These are phyloP conservation scores for Agaricales sp. DNA, from an alignment of 1,284 basidiomycete genomes.

Conservation along the genomic window DNA sequence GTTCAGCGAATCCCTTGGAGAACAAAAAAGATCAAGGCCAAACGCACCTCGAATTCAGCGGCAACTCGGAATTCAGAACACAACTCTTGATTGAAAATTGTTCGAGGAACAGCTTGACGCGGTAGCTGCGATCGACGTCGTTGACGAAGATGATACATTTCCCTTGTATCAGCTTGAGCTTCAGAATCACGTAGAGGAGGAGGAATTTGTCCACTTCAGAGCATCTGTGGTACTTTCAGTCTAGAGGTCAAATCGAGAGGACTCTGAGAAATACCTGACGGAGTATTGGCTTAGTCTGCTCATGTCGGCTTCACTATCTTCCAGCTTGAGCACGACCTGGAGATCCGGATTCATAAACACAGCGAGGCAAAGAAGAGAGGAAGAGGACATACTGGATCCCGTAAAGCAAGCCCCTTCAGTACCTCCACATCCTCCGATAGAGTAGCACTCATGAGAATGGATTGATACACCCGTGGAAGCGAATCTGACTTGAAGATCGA, in stretches of 20 bases:
- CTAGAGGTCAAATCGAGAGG: neutral
- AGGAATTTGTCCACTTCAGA: slow-evolving; percentile 96
- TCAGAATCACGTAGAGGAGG: slow-evolving; percentile 89
- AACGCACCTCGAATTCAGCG: slow-evolving; percentile 90
- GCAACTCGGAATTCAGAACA: slow-evolving; percentile 94
- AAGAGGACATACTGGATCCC: slow-evolving; percentile 65
- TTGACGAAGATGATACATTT: slow-evolving; percentile 98
- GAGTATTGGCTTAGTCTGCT: slow-evolving; percentile 81
- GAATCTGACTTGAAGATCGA: slow-evolving; percentile 71
- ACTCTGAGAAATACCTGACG: slow-evolving; percentile 41
- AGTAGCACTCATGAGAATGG: slow-evolving; percentile 96
- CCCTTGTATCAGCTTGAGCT: slow-evolving; percentile 89
- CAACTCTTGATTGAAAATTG: slow-evolving; percentile 97
- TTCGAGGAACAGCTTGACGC: slow-evolving; percentile 93
- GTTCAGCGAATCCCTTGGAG: neutral
- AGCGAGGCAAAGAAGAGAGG: slow-evolving; percentile 10
- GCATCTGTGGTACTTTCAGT: slow-evolving; percentile 36
- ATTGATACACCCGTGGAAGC: slow-evolving; percentile 87
- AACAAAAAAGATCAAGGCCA: slow-evolving; percentile 9
- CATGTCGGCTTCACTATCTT: slow-evolving; percentile 77
- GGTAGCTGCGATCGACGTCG: slow-evolving; percentile 90
- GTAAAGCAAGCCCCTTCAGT: slow-evolving; percentile 80
- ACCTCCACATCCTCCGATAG: slow-evolving; percentile 93
- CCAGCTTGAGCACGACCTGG: slow-evolving; percentile 76
- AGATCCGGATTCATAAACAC: slow-evolving; percentile 17